Base-by-base conservation (phyloP, 805 yeast species). In the Kregervanrija fluxuum region DNA sequence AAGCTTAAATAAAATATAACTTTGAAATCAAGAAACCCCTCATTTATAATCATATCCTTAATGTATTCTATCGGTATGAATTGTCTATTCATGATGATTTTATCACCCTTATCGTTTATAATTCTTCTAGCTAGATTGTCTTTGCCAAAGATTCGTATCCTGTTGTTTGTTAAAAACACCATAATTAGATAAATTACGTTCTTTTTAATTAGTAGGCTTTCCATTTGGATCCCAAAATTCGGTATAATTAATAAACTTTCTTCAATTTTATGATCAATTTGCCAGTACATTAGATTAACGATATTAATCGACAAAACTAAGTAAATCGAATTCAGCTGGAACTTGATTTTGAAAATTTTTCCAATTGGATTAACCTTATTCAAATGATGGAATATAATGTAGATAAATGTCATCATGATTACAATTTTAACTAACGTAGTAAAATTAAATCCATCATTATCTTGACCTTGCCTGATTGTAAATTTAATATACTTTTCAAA, bases 11-110 rank as follows among this genome's bases (percentile, higher is more conserved):
- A 81, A 57, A 72, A 81, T 2, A 81, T 67, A 9, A 84, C 87
- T 49, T 80, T 80, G 49, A 79, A 74, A 5, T 82, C 82, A 44
- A 70, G 70, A 57, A 86, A 85, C 0, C 85, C 90, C 60, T 86
- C 95, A 56, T 84, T 84, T 22, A 86, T 79, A 0, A 83, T 75
- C 10, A 85, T 60, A 58, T 85, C 91, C 4, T 75, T 71, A 42
- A 85, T 70, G 38, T 68, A 67, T 38, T 72, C 74, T 34, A 70
- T 62, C 0, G 89, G 82, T 10, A 82, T 70, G 57, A 85, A 82
- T 28, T 64, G 55, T 42, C 52, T 53, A 39, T 49, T 48, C 10
- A 52, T 17, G 5, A 48, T 39, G 11, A 45, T 22, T 11, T 43
- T 22, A 14, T 43, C 30, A 36, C 37, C 34, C 28, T 38, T 35